Evolutionary conservation across 2,329 filamentous ascomycete genomes (phyloP), one percentile per base, ranked within the genome.

Genomic region (Zymoseptoria ardabiliae): DNA sequence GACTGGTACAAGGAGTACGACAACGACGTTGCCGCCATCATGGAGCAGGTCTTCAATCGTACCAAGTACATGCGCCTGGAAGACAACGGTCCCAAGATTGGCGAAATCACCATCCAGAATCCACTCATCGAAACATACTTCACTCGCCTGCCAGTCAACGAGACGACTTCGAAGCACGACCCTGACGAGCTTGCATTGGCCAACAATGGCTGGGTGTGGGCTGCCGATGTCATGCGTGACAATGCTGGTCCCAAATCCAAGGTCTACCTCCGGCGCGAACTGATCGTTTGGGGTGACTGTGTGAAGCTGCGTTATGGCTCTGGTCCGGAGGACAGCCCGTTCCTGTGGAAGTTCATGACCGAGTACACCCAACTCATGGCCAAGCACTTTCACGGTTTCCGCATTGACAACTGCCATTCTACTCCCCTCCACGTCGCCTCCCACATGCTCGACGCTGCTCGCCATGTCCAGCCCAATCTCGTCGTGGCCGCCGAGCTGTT

Each of bases 191-290:
- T 96, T 52, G 90, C 90, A 2, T 77, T 99, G 55, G 92, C 87
- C 49, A 97, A 97, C 76, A 99, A 99, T 71, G 94, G 94, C 50
- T 99, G 94, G 94, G 92, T 99, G 8, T 99, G 94, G 94, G 93
- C 90, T 60, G 93, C 93, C 5, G 95, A 97, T 75, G 93, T 94
- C 1, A 83, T 97, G 75, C 82, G 90, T 50, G 94, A 99, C 76
- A 94, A 97, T 70, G 94, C 94, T 28, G 95, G 95, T 0, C 88
- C 91, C 0, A 81, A 89, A 53, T 96, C 93, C 8, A 86, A 87
- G 58, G 91, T 93, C n/a, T 99, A 99, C 70, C 82, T 99, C n/a
- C 85, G 91, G 56, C 85, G 94, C 66, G 91, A 99, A 74, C 91
- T 99, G 61, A 97, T 99, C 66, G 89, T 97, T 28, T 99, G 94